Base-by-base conservation (phyloP, 1,139 yeast species). In the Pichia inconspicua region DNA sequence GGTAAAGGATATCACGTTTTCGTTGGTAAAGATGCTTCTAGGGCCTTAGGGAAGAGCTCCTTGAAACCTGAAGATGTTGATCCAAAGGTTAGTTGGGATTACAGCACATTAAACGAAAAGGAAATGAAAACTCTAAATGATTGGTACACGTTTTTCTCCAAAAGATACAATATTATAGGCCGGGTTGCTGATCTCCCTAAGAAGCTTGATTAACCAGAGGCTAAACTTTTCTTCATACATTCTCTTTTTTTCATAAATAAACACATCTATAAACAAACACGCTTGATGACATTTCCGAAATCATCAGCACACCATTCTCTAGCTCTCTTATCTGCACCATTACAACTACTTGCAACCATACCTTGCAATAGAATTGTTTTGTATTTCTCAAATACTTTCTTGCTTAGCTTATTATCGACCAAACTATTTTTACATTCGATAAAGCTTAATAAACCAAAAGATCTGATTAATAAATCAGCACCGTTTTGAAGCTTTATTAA, bases 11-110 rank as follows among this genome's bases (percentile, higher is more conserved):
- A 88, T 66, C 80, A 80, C 58, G 77, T 73, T 35, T 73, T 88
- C 45, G 85, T 82, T 7, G 96, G 90, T 2, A 80, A 77, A 56
- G 96, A 88, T 55, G 84, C 86, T 15, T 80, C 87, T 22, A 67
- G 94, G 50, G 82, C 89, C 2, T 68, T 88, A 48, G 85, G 76
- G 19, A 77, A 69, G 62, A 79, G 74, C 47, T 72, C 78, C 31
- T 65, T 79, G 44, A 70, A 71, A 28, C 68, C 68, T 1, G 77
- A 69, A 43, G 83, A 78, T 52, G 74, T 68, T 0, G 66, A 65
- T 42, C 53, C 53, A 0, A 47, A 45, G 0, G 63, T 64, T 4
- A 58, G 74, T 69, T 63, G 82, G 77, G 82, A 73, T 61, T 63
- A 70, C 60, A 50, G 75, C 1, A 75, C 68, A 40, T 70, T 80